Conservation (phyloP, 805 yeast species). For the Nakazawaea holstii region DNA sequence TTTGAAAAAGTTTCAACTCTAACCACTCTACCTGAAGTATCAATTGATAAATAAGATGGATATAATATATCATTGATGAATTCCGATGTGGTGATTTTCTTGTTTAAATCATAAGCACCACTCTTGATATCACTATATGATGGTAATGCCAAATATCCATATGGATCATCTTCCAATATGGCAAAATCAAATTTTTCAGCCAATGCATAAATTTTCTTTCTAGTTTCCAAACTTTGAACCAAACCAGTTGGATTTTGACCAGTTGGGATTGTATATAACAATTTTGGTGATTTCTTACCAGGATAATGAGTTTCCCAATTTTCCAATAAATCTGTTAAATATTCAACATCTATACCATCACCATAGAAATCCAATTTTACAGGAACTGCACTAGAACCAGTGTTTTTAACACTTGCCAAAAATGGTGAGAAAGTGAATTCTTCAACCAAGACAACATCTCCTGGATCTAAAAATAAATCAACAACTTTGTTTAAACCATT, state of each 20-base stretch:
- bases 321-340: slow-evolving; percentile 41
- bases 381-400: slow-evolving; percentile 48
- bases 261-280: slow-evolving; percentile 61
- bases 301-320: slow-evolving; percentile 51
- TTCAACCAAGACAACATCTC: slow-evolving; percentile 55
- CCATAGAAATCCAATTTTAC: slow-evolving; percentile 37
- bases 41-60: slow-evolving; percentile 46
- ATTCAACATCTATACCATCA: slow-evolving; percentile 47
- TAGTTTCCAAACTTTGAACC: slow-evolving; percentile 43
- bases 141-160: slow-evolving; percentile 53
- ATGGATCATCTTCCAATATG: slow-evolving; percentile 68
- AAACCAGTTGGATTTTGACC: slow-evolving; percentile 71
- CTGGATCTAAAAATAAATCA: slow-evolving; percentile 49
- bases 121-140: slow-evolving; percentile 31
- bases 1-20: slow-evolving; percentile 63
- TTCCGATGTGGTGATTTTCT: slow-evolving; percentile 33
- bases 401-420: slow-evolving; percentile 35
- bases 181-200: slow-evolving; percentile 53
- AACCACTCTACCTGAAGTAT: slow-evolving; percentile 55
- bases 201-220: slow-evolving; percentile 43
- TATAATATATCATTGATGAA: slow-evolving; percentile 39
- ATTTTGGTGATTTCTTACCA: slow-evolving; percentile 43
- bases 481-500: slow-evolving; percentile 54
- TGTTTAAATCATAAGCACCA: slow-evolving; percentile 35
- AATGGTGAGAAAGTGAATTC: slow-evolving; percentile 67